Percentiles rank a stretch among this genome's conserved stretches.
These are phyloP conservation scores for Ascoidea asiatica DNA, from an alignment of 805 yeast genomes.

Conservation along the genomic window DNA sequence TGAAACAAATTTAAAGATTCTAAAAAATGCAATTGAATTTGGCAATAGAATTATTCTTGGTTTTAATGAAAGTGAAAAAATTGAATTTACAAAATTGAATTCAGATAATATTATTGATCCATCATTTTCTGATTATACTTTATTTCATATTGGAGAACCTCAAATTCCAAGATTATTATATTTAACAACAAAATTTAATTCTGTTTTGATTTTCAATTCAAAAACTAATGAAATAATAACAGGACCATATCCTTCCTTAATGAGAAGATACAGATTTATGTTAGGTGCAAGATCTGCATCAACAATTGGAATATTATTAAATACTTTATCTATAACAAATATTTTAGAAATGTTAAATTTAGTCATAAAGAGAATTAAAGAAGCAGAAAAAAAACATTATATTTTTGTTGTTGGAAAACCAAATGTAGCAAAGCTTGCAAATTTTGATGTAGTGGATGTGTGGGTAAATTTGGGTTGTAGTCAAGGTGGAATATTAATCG, in stretches of 20 bases:
- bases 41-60: slow-evolving; percentile 19
- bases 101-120: slow-evolving; percentile 17
- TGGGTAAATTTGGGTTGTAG: slow-evolving; percentile 96
- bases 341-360: slow-evolving; percentile 54
- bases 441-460: slow-evolving; percentile 84
- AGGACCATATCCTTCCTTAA: slow-evolving; percentile 69
- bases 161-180: slow-evolving; percentile 68
- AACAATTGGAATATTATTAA: slow-evolving; percentile 82
- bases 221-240: slow-evolving; percentile 16
- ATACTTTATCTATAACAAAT: slow-evolving; percentile 72
- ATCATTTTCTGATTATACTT: slow-evolving; percentile 30
- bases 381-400: slow-evolving; percentile 83
- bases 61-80: not conserved
- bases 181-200: slow-evolving; percentile 55
- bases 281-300: slow-evolving; percentile 84
- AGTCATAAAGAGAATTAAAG: slow-evolving; percentile 45
- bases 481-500: slow-evolving; percentile 81
- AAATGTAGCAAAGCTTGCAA: slow-evolving; percentile 91
- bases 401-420: slow-evolving; percentile 96
- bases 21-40: slow-evolving; percentile 9
- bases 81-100: slow-evolving; percentile 13
- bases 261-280: slow-evolving; percentile 77
- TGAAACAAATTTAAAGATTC: not conserved
- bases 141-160: slow-evolving; percentile 65
- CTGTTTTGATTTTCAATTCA: slow-evolving; percentile 39